phyloP scores from a whole-genome alignment of 306 rosid genomes.

The peach (Prunus persica) region DNA sequence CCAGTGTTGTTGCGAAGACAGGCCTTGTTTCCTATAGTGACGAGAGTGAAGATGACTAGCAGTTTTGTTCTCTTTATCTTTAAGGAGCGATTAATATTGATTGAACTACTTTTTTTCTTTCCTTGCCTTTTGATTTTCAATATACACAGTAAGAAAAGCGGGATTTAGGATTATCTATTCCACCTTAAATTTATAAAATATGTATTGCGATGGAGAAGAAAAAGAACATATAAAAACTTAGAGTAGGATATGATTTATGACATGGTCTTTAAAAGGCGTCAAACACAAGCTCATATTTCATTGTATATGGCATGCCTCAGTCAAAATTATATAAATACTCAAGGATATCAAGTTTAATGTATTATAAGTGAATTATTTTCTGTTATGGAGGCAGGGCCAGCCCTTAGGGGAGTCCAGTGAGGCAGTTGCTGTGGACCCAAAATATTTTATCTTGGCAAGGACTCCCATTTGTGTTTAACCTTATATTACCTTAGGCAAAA shows the following conservation, averaged over 20 bases:
- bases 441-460: neutral
- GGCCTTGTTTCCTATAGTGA: constrained; percentile 86
- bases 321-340: neutral
- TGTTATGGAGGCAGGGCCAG: neutral
- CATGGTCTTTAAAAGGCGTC: neutral
- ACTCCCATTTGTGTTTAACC: neutral
- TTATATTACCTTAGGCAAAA: neutral
- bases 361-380: neutral
- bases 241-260: neutral
- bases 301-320: neutral
- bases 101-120: neutral
- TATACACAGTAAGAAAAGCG: neutral
- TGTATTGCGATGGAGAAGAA: neutral
- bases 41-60: constrained; percentile 72
- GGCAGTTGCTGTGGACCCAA: neutral
- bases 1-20: constrained; percentile 31
- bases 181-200: neutral
- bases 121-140: neutral
- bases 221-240: neutral
- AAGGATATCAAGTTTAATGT: neutral
- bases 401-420: neutral
- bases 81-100: neutral
- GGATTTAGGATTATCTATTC: neutral
- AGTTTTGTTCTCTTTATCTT: constrained; percentile 10
- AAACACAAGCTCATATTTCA: neutral